These are phyloP conservation scores for Aschersonia sp. DNA, from an alignment of 2,329 filamentous ascomycete genomes.

Conservation along the genomic window DNA sequence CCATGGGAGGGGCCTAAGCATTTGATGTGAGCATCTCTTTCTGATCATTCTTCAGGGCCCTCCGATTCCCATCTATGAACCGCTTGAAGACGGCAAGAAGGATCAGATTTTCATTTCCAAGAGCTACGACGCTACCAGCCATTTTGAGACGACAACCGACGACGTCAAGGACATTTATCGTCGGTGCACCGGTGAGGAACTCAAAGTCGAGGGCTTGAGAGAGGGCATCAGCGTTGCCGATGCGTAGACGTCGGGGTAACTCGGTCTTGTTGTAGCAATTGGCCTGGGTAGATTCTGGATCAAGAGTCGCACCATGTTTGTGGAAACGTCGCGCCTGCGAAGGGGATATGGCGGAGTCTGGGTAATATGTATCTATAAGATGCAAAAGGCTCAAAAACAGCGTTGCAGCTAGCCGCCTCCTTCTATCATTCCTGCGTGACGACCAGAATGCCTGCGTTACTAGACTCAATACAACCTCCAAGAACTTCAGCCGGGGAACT, in stretches of 20 bases:
- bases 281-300: too few species aligned
- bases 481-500: too few species aligned
- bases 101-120: conserved; percentile 97
- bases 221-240: conserved; percentile 62
- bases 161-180: conserved; percentile 91
- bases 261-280: background rate
- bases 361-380: background rate
- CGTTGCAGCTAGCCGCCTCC: background rate
- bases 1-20: background rate
- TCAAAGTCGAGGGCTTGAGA: conserved; percentile 76
- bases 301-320: background rate
- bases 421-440: background rate
- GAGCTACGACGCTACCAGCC: conserved; percentile 94
- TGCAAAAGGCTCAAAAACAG: background rate
- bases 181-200: conserved; percentile 67
- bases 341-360: background rate
- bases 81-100: conserved; percentile 62
- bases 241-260: conserved; percentile 25
- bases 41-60: conserved; percentile 35
- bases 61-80: conserved; percentile 89
- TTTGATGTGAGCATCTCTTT: background rate
- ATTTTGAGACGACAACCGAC: conserved; percentile 86
- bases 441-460: too few species aligned
- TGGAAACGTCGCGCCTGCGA: background rate
- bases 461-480: too few species aligned